Percentiles rank a stretch among this genome's conserved stretches.
phyloP scores from a whole-genome alignment of 148 eudicot species.

The Camellia sinensis region DNA sequence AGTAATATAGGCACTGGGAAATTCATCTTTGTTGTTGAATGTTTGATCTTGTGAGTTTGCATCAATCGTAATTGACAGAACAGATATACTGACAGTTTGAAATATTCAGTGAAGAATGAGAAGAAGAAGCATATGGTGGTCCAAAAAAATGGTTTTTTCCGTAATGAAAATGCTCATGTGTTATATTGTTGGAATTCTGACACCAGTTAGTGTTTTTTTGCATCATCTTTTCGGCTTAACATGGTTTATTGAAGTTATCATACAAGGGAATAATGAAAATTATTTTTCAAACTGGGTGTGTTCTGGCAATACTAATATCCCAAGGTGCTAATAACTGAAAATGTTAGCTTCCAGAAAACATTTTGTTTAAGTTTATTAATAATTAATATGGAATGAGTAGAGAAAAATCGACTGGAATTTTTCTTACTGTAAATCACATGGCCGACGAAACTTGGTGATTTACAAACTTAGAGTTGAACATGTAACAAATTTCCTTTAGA shows the following conservation, averaged over 20 bases:
- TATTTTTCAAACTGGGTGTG: background rate
- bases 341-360: background rate
- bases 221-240: background rate
- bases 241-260: background rate
- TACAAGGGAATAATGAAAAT: background rate
- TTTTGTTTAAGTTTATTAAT: background rate
- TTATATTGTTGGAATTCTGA: background rate
- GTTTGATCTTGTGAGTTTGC: background rate
- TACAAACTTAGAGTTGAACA: background rate
- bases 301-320: background rate
- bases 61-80: background rate
- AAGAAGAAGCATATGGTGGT: background rate
- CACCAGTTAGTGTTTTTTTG: background rate
- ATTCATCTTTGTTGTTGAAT: background rate
- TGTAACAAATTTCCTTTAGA: background rate
- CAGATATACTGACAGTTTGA: background rate
- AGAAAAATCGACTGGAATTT: background rate
- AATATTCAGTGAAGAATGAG: background rate
- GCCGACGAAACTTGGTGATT: constrained; percentile 7
- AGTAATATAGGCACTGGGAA: background rate
- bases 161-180: background rate
- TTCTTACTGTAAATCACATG: background rate
- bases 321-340: background rate
- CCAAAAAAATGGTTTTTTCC: background rate
- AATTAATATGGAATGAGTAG: background rate